Evolutionary conservation across 2,329 filamentous ascomycete species (phyloP), one percentile per base, ranked within the genome.

Genomic region (Verticillium zaregamsianum): DNA sequence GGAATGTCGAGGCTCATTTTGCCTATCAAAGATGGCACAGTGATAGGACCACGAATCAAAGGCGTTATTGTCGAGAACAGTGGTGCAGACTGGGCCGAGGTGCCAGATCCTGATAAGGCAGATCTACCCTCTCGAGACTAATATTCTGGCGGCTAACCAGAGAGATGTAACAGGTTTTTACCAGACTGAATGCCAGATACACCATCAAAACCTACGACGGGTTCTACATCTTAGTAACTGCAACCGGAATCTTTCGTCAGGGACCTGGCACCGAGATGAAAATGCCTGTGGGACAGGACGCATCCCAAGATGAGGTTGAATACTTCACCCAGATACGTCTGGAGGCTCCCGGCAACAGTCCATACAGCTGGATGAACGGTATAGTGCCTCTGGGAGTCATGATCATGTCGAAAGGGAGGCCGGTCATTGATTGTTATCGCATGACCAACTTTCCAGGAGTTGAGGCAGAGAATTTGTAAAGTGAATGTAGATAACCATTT

Each of bases 261-360:
- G 63, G 63, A 3, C 61, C 63, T 5, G 54, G 55, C 3, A 20
- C 40, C 11, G 56, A 58, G 15, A 39, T 54, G 37, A 59, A 35
- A 2, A 49, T 35, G 23, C 40, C 28, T 11, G 20, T 59, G 17
- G 55, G 56, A 1, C 63, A 55, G 23, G 59, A 61, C 8, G 60
- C 58, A 1, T 58, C 63, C 2, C 67, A 68, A 45, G 66, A 68
- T 32, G 59, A 66, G 1, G 66, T 65, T 3, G 67, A 68, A 59
- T 68, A 68, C 28, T 68, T 68, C 31, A 68, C 67, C 1, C 65
- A 68, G 15, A 65, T 68, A 28, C 61, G 59, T 6, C 66, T 68
- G 45, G 65, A 68, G 57, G 67, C 67, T 8, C 60, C 65, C 6
- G 65, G 67, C 5, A 35, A 58, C 2, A 65, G 66, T 33, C 60